Evolutionary conservation across 257 asterid genomes (phyloP), one percentile per base, ranked within the genome.

Genomic region (Phtheirospermum japonicum): DNA sequence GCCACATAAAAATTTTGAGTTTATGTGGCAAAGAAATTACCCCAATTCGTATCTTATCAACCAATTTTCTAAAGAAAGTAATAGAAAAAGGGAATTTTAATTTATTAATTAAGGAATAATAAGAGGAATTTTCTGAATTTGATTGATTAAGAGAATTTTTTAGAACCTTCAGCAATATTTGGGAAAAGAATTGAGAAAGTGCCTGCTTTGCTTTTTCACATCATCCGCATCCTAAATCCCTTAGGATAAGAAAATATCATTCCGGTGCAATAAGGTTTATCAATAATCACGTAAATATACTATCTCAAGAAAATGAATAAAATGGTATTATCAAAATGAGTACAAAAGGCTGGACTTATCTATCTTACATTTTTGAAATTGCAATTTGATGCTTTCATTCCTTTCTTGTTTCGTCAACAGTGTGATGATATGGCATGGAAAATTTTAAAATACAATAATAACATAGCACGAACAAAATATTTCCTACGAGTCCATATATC

Each of bases 41-140:
- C n/a, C n/a, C n/a, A n/a, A n/a, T n/a, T n/a, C n/a, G n/a, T n/a
- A n/a, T 93, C 81, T 83, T 93, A 76, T 93, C 99, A 13, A 96
- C 99, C 92, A 88, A 93, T 85, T 93, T 97, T 51, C 99, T 96
- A 54, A 93, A 93, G 84, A 93, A 89, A 45, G 99, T 93, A 71
- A 93, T 89, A 57, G 99, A 93, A 72, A 61, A 39, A 53, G 34
- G 30, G 59, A 57, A 53, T 23, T 2, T 53, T 36, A n/a, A n/a
- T n/a, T n/a, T n/a, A n/a, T n/a, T n/a, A n/a, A n/a, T 63, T 48
- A 14, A 68, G n/a, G 58, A 28, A 68, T 57, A 53, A 65, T 50
- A 60, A 53, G 64, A 30, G 26, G 72, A 72, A 17, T 59, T 73
- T 66, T n/a, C n/a, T n/a, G n/a, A n/a, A n/a, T n/a, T n/a, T n/a